phyloP scores from a whole-genome alignment of 495 filamentous ascomycete species.

The Cladorrhinum samala region DNA sequence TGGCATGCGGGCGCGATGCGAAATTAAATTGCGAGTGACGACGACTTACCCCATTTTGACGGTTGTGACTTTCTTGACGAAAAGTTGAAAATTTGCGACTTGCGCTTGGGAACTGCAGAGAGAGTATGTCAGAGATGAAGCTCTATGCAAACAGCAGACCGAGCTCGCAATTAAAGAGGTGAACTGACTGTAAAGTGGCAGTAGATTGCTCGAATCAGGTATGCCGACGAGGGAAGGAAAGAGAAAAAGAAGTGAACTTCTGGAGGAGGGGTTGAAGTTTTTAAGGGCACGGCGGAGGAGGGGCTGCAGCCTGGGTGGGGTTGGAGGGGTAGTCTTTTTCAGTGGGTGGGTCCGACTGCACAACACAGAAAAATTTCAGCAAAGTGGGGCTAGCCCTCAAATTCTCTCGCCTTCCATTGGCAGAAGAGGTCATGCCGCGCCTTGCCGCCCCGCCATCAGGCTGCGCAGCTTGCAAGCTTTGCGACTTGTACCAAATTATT shows the following conservation, averaged over 20 bases:
- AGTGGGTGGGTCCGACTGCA: conserved; percentile 1
- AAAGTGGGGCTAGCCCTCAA: conserved; percentile 25
- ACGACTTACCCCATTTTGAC: conserved; percentile 29
- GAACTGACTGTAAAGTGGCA: conserved; percentile 25
- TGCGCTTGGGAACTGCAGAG: conserved; percentile 15
- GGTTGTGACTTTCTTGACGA: conserved; percentile 13
- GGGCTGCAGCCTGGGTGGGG: conserved; percentile 22
- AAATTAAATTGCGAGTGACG: neutral
- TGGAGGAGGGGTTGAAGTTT: conserved; percentile 28
- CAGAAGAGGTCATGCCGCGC: conserved; percentile 16
- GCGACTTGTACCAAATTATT: neutral
- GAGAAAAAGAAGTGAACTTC: conserved; percentile 16
- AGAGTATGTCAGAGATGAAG: conserved; percentile 11
- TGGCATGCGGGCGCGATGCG: neutral
- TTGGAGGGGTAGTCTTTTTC: conserved; percentile 5
- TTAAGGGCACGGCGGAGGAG: conserved; percentile 24
- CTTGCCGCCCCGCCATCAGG: conserved; percentile 21
- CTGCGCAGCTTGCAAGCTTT: conserved; percentile 5
- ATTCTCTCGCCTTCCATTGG: conserved; percentile 8
- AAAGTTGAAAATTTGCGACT: conserved; percentile 16
- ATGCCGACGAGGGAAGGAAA: conserved; percentile 32
- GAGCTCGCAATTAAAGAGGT: conserved; percentile 4
- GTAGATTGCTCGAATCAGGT: conserved; percentile 34
- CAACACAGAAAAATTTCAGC: conserved; percentile 20
- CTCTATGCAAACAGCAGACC: neutral